phyloP scores from a whole-genome alignment of 2,329 filamentous ascomycete species.

The Trichoderma koningii region DNA sequence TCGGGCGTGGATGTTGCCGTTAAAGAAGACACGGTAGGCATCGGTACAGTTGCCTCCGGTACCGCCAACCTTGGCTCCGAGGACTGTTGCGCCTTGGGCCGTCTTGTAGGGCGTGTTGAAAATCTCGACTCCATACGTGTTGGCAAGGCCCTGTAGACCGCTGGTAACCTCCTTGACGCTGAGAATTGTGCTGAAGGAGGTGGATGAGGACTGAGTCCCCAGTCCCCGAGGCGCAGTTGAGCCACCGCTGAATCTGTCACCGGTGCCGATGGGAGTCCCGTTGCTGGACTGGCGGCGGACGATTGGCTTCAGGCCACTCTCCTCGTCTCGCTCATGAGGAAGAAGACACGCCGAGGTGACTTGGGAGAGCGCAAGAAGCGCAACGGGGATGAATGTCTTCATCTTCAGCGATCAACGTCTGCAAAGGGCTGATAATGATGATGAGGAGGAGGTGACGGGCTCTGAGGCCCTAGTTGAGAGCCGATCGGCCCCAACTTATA shows the following conservation, averaged over 20 bases:
- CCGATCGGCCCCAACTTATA: constrained; percentile 2
- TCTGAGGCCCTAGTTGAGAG: background rate
- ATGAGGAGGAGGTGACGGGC: background rate
- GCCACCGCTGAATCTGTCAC: constrained; percentile 10
- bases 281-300: constrained; percentile 17
- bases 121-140: constrained; percentile 8
- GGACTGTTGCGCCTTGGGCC: constrained; percentile 7
- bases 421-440: background rate
- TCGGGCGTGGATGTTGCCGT: constrained; percentile 57
- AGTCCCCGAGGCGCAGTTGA: constrained; percentile 9
- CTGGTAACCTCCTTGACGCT: constrained; percentile 11
- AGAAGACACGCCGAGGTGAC: constrained; percentile 15
- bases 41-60: constrained; percentile 10
- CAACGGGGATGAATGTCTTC: constrained; percentile 13
- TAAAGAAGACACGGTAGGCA: constrained; percentile 47
- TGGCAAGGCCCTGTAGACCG: constrained; percentile 11
- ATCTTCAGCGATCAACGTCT: background rate
- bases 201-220: constrained; percentile 11
- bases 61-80: constrained; percentile 11
- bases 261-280: constrained; percentile 11
- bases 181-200: constrained; percentile 16
- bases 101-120: constrained; percentile 17
- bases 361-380: constrained; percentile 18
- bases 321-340: constrained; percentile 16
- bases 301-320: constrained; percentile 3